Conservation (phyloP, 768 basidiomycete species). For the Leccinum disarticulatum region DNA sequence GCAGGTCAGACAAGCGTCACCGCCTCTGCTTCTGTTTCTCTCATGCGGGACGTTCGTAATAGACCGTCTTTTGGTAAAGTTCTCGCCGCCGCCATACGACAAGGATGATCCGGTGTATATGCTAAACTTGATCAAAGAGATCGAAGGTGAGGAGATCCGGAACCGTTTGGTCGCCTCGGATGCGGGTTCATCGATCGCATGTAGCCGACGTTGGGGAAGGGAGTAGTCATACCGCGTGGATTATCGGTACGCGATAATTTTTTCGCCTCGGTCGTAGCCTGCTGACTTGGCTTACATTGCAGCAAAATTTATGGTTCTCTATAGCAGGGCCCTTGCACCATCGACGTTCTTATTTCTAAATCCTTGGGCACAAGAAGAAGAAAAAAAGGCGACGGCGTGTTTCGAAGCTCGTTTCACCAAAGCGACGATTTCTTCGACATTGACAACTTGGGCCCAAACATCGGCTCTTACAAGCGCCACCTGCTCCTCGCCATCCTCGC, state of each 20-base stretch:
- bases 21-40: background rate
- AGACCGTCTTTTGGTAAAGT: conserved; percentile 33
- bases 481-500: conserved; percentile 19
- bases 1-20: conserved; percentile 19
- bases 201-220: conserved; percentile 14
- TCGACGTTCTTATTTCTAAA: background rate
- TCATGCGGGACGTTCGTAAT: background rate
- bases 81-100: conserved; percentile 33
- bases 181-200: background rate
- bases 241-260: conserved; percentile 20
- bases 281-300: conserved; percentile 4
- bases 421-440: conserved; percentile 33
- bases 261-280: background rate
- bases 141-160: conserved; percentile 16
- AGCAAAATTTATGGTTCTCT: conserved; percentile 33
- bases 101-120: conserved; percentile 25
- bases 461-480: conserved; percentile 22
- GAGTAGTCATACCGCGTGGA: conserved; percentile 23
- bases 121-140: conserved; percentile 29
- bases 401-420: conserved; percentile 32
- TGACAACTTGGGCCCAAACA: conserved; percentile 13
- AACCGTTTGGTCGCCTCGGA: background rate
- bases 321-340: conserved; percentile 21
- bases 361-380: background rate
- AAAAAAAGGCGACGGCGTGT: conserved; percentile 23